Evolutionary conservation across 352 stramenopile genomes (phyloP), one percentile per base, ranked within the genome.

Genomic region (Phytopythium montanum): DNA sequence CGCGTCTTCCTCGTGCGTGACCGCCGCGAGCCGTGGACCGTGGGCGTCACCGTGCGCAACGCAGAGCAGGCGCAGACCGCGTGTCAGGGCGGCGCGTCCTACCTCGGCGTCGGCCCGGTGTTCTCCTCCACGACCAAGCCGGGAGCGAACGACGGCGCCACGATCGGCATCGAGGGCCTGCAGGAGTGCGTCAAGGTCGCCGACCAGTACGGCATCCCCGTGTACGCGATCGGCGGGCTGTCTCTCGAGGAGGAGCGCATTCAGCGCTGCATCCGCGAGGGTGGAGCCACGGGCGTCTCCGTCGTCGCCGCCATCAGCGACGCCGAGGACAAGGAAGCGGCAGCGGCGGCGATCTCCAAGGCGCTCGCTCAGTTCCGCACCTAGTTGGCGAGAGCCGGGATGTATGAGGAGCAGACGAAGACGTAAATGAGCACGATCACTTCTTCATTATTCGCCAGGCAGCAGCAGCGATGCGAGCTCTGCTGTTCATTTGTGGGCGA

Each of bases 41-140:
- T 87, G 18, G 77, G 77, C 19, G 77, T 84, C 18, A 87, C 77
- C 0, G 77, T 87, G 29, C 72, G 77, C 10, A 64, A 85, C 45
- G 66, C 69, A 28, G 51, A 62, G 19, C 75, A 87, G 62, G 73
- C 77, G 4, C 54, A 56, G 13, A 54, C 53, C 7, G 77, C 77
- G 7, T 85, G 75, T 39, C 59, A 79, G 56, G 60, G 56, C 39
- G 75, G 77, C 5, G 77, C 77, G 9, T 62, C 68, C 18, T 87
- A 87, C 53, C 61, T 87, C 13, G 77, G 75, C 25, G 77, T 69
- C 41, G 77, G 77, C 0, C 77, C 77, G 0, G 77, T 87, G 39
- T 84, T 82, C 46, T 42, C 60, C 1, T 87, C 77, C 29, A 79
- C 68, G 42, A 82, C 75, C 38, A 85, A 87, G 61, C 70, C 73